Evolutionary conservation across 139 green algal genomes (phyloP).

Genomic region (Marvania coccoides): DNA sequence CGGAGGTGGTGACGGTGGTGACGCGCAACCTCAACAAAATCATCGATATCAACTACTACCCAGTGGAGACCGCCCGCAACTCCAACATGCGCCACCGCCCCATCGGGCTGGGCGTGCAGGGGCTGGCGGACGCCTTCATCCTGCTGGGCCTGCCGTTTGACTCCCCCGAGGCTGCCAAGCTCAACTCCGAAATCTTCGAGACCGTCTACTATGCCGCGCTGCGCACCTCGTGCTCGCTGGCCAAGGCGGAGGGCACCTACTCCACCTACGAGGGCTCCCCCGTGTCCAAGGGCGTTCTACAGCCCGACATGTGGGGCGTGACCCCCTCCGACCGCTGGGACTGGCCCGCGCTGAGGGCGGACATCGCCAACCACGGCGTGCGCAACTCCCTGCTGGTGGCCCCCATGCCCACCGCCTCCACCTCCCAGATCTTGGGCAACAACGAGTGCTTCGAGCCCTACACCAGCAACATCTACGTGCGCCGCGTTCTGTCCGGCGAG

Average conservation of each 20-base stretch:
- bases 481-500: constrained; percentile 90
- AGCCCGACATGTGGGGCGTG: constrained; percentile 96
- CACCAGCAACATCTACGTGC: constrained; percentile 98
- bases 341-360: constrained; percentile 69
- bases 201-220: constrained; percentile 91
- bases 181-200: constrained; percentile 96
- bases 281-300: constrained; percentile 74
- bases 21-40: constrained; percentile 97
- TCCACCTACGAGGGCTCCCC: constrained; percentile 79
- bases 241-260: constrained; percentile 74
- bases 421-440: constrained; percentile 88
- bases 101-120: constrained; percentile 95
- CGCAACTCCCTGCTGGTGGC: constrained; percentile 96
- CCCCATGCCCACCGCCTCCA: constrained; percentile 96
- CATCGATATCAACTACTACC: constrained; percentile 99
- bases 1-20: constrained; percentile 40
- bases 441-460: constrained; percentile 99
- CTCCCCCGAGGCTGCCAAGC: constrained; percentile 62
- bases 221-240: constrained; percentile 70
- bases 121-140: constrained; percentile 97
- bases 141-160: constrained; percentile 97
- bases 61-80: constrained; percentile 69
- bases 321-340: constrained; percentile 67
- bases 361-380: constrained; percentile 78
- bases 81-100: constrained; percentile 95